Conservation (phyloP, 2,329 filamentous ascomycete species). For the Huntiella abstrusa region DNA sequence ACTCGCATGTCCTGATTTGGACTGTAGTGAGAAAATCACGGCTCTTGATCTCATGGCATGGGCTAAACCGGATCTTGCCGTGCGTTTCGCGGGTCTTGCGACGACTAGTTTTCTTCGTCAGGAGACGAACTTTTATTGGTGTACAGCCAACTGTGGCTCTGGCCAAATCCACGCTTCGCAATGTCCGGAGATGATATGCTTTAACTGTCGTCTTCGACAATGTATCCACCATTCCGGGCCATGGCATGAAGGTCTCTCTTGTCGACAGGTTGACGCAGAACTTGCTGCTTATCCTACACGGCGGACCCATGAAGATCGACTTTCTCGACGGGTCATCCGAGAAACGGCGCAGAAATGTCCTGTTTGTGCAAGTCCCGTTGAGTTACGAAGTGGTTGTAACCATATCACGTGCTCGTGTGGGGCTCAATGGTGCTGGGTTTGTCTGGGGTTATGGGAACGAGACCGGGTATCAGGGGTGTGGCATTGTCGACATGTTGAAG, state of each 20-base stretch:
- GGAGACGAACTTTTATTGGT: conserved; percentile 21
- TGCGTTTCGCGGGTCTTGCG: conserved; percentile 19
- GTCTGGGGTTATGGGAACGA: conserved; percentile 16
- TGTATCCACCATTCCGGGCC: conserved; percentile 20
- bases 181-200: conserved; percentile 19
- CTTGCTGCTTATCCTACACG: conserved; percentile 12
- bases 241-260: conserved; percentile 22
- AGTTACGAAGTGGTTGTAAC: conserved; percentile 22
- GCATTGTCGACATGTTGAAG: conserved; percentile 1
- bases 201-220: conserved; percentile 17
- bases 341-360: conserved; percentile 20
- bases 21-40: background rate
- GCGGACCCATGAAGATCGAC: conserved; percentile 17
- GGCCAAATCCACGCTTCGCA: conserved; percentile 20
- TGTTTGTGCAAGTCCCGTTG: conserved; percentile 18
- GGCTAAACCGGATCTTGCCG: conserved; percentile 3
- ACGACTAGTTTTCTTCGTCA: conserved; percentile 17
- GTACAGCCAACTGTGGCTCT: conserved; percentile 19
- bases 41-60: background rate
- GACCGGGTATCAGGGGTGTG: conserved; percentile 11
- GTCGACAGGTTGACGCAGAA: conserved; percentile 20
- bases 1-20: conserved; percentile 1
- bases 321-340: conserved; percentile 18
- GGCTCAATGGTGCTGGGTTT: conserved; percentile 24
- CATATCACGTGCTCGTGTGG: conserved; percentile 24